Base-by-base conservation (phyloP, 2,329 filamentous ascomycete genomes). In the Coleophoma eucalyptorum region DNA sequence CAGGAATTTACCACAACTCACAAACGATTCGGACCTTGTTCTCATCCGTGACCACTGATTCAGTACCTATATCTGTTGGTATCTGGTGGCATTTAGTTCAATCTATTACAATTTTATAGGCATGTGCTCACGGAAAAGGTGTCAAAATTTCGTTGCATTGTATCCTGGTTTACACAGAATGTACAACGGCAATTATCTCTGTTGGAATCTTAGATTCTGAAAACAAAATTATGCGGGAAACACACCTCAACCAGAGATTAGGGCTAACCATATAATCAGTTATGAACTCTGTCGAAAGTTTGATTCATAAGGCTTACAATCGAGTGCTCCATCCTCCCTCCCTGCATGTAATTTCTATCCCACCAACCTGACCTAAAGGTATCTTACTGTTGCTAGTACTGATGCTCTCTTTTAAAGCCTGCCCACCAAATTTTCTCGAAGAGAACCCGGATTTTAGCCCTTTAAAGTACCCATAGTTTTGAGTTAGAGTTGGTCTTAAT, bases 111-210 rank as follows among this genome's bases (percentile, higher is more conserved):
- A 35, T 34, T 40, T 20, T 21, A 12, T 33, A 13, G 13, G 46
- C 37, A 10, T n/a, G 13, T 18, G 61, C 72, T 58, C 65, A 87
- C 82, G 50, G 77, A 73, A 59, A 89, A 89, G 0, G 83, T 89
- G 60, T 90, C 78, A 50, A 87, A 74, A 46, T 80, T 78, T 21
- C 86, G 74, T 67, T 92, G 88, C 65, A 77, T 81, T 4, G 88
- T 92, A 54, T 84, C 79, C 50, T 80, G 79, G 65, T 90, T 85
- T 20, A 87, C 75, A 63, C 88, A 91, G 53, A 72, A 65, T 1
- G 67, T 60, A 63, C 87, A 92, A 52, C 83, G 84, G 62, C 88
- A 92, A 61, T 89, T 87, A 60, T 91, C 87, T 55, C 87, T 65
- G 43, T 19, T 5, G 35, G 26, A 26, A 2, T 43, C 60, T 16